Evolutionary conservation across 2,329 filamentous ascomycete species (phyloP), one percentile per base, ranked within the genome.

Genomic region (Dryadomyces quercus-mongolicae): DNA sequence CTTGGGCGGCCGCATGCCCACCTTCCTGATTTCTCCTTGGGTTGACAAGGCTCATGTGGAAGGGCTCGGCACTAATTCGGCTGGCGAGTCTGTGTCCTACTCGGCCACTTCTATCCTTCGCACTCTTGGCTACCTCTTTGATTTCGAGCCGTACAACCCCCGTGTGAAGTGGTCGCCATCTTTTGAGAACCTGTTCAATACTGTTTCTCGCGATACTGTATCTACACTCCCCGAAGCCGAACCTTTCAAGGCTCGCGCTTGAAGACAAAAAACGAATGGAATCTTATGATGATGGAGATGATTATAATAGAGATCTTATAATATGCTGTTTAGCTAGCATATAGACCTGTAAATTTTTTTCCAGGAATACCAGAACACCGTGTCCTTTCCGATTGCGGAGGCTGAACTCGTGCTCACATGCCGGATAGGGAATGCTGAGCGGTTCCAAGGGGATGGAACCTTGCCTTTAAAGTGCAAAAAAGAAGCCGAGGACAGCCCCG

Each of bases 61-160:
- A 62, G 65, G 68, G 18, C 22, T 61, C 52, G 69, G 68, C 8
- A 53, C 36, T 16, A 68, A 71, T 53, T 60, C 65, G 9, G 62
- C 63, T 2, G 68, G 67, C 20, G 67, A 71, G 40, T 58, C 57
- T 5, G 62, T 63, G 10, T 60, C 62, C 31, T 75, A 74, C 60
- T 69, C 67, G 3, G 70, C 72, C 52, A 72, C 71, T 3, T 70
- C 68, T 4, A 70, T 74, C 49, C 62, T 74, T 12, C 67, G 66
- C 54, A 70, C 68, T 22, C 59, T 74, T 22, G 64, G 67, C 25
- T 66, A 73, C 51, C 66, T 74, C 20, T 75, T 70, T 67, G 68
- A 62, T 42, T 62, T 72, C 60, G 68, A 65, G 18, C 63, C 62
- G 15, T 65, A 70, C 52, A 70, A 66, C 8, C 66, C 65, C 0